These are phyloP conservation scores for Aphanomyces cochlioides DNA, from an alignment of 352 stramenopile species.

Conservation along the genomic window DNA sequence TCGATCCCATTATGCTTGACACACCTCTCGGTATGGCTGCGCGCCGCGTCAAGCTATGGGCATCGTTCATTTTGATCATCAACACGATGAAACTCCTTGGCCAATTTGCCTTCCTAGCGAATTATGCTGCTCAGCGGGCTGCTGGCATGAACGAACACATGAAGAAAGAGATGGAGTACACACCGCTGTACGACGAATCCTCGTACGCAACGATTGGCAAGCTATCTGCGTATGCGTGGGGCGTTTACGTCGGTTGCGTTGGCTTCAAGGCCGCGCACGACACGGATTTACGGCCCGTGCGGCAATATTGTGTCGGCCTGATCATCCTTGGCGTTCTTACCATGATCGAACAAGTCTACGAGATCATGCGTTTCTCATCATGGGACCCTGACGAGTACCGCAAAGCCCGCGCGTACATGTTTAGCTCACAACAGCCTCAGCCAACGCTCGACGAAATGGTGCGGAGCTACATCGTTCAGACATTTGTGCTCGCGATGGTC, in stretches of 20 bases:
- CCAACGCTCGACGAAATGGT: constrained; percentile 82
- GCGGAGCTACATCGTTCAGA: constrained; percentile 80
- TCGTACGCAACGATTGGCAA: constrained; percentile 62
- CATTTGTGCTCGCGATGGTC: constrained; percentile 79
- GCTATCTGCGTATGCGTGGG: constrained; percentile 73
- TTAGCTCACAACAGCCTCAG: constrained; percentile 47
- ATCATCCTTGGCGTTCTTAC: constrained; percentile 77
- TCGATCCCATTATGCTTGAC: constrained; percentile 85
- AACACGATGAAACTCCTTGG: constrained; percentile 89
- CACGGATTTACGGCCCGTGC: constrained; percentile 80
- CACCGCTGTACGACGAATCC: constrained; percentile 75
- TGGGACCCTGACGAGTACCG: constrained; percentile 57
- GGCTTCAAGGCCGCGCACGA: constrained; percentile 84
- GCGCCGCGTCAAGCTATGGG: constrained; percentile 83
- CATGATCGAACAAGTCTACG: constrained; percentile 75
- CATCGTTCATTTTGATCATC: constrained; percentile 82
- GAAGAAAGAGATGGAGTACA: constrained; percentile 54
- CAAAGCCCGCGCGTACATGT: constrained; percentile 42
- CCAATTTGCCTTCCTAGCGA: constrained; percentile 75
- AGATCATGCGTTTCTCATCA: constrained; percentile 72
- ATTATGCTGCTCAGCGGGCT: constrained; percentile 34
- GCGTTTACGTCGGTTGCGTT: constrained; percentile 81
- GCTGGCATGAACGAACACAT: constrained; percentile 14
- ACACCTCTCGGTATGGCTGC: constrained; percentile 76
- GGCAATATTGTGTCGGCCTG: constrained; percentile 75